These are phyloP conservation scores for Alnus glutinosa DNA, from an alignment of 306 rosid genomes.

Conservation along the genomic window DNA sequence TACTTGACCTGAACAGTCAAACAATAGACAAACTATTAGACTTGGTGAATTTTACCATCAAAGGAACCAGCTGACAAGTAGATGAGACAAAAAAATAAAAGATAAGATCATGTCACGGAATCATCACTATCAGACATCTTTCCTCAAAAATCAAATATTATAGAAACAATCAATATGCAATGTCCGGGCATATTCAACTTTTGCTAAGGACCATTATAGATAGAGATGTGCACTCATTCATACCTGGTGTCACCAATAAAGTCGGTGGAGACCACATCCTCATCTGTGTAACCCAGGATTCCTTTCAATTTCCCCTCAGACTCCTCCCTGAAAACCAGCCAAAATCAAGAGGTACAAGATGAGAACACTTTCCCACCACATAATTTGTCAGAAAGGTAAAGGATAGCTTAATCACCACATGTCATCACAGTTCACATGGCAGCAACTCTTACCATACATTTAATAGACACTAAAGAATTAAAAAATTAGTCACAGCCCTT, in stretches of 20 bases:
- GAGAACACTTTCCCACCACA: neutral
- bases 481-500: constrained; percentile 17
- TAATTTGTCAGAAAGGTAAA: neutral
- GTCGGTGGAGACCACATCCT: constrained; percentile 72
- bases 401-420: neutral
- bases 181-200: too few relatives aligned
- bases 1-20: constrained; percentile 58
- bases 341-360: neutral
- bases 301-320: constrained; percentile 77
- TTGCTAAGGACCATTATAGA: too few relatives aligned
- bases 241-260: constrained; percentile 74
- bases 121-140: neutral
- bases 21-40: neutral
- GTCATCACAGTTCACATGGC: neutral
- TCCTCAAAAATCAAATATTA: neutral
- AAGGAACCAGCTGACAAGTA: neutral
- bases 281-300: constrained; percentile 75
- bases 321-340: constrained; percentile 54
- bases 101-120: neutral
- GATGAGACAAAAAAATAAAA: too few relatives aligned
- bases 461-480: neutral
- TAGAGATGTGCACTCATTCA: neutral
- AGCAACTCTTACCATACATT: neutral
- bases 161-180: neutral
- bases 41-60: neutral